Evolutionary conservation across 2,329 filamentous ascomycete genomes (phyloP), one percentile per base, ranked within the genome.

Genomic region (Pseudofabraea citricarpa): DNA sequence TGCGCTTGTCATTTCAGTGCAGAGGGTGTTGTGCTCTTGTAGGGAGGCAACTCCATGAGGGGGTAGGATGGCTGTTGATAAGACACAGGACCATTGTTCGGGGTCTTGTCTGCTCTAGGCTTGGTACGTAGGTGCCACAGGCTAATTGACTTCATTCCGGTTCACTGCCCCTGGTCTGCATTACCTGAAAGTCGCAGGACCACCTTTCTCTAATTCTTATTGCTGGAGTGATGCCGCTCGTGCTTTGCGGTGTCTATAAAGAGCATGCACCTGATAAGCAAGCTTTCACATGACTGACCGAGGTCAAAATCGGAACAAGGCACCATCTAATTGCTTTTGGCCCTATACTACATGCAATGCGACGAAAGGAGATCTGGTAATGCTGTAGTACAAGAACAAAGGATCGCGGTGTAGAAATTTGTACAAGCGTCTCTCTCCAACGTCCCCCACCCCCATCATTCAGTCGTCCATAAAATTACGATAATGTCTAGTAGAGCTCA

Each of bases 301-400:
- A 36, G 35, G 19, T 22, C 21, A 9, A n/a, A 21, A 20, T 20
- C 20, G 15, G 18, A n/a, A n/a, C 35, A 19, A 37, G 15, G 7
- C 35, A 31, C 18, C 19, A 40, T 53, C 49, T 53, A 54, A 31
- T 31, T n/a, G 27, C 51, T 46, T 47, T 45, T 54, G 16, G 56
- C 47, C 52, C 51, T 56, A 57, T 60, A 57, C 55, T 60, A 60
- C 57, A 59, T 54, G 51, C 55, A 53, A 41, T 50, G 46, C 48
- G 46, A 45, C 48, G 46, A 52, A 55, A 49, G 43, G 46, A 46
- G 48, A 53, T 46, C 47, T 50, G 38, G 50, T 19, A 40, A 43
- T 55, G 54, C 54, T 40, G 48, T 48, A 43, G 48, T 54, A 55
- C 56, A 58, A 56, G 49, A 56, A 55, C 48, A 53, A 46, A 42